Conservation (phyloP, 768 basidiomycete species). For the Peribolospora baueri region DNA sequence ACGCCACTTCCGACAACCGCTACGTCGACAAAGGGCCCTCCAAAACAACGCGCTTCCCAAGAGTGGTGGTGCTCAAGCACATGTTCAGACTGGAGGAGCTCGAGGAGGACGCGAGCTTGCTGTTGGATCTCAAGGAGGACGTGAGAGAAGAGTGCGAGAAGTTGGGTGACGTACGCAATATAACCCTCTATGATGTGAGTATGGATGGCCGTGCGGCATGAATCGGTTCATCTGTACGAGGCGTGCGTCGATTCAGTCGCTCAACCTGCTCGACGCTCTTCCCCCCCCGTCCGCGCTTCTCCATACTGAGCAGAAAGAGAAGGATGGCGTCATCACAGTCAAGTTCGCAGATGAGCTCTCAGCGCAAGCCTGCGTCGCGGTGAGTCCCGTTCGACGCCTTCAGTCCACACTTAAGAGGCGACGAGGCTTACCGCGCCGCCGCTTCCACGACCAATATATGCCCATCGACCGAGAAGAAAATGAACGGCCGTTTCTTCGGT, state of each 20-base stretch:
- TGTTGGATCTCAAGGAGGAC: slow-evolving; percentile 86
- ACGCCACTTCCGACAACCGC: slow-evolving; percentile 23
- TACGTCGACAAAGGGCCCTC: slow-evolving; percentile 26
- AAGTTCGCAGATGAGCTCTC: slow-evolving; percentile 83
- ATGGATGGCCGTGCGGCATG: not conserved
- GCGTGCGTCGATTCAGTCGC: not conserved
- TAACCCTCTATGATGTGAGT: slow-evolving; percentile 79
- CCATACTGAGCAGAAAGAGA: slow-evolving; percentile 40
- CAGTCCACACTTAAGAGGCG: not conserved
- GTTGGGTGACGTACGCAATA: slow-evolving; percentile 84
- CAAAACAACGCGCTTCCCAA: slow-evolving; percentile 30
- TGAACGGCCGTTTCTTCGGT: slow-evolving; percentile 78
- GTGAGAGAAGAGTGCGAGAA: slow-evolving; percentile 78
- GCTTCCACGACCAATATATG: not conserved
- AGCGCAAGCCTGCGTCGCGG: slow-evolving; percentile 75
- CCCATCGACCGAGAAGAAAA: slow-evolving; percentile 34
- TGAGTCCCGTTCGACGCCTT: slow-evolving; percentile 21
- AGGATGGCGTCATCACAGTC: slow-evolving; percentile 82
- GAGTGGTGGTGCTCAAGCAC: slow-evolving; percentile 71
- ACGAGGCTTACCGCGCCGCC: not conserved
- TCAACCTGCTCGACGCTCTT: not conserved
- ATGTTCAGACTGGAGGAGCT: slow-evolving; percentile 81
- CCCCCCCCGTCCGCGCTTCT: not conserved
- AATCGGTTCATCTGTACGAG: not conserved
- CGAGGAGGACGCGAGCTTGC: slow-evolving; percentile 54